phyloP scores from a whole-genome alignment of 768 basidiomycete species.

The Russula vinacea region DNA sequence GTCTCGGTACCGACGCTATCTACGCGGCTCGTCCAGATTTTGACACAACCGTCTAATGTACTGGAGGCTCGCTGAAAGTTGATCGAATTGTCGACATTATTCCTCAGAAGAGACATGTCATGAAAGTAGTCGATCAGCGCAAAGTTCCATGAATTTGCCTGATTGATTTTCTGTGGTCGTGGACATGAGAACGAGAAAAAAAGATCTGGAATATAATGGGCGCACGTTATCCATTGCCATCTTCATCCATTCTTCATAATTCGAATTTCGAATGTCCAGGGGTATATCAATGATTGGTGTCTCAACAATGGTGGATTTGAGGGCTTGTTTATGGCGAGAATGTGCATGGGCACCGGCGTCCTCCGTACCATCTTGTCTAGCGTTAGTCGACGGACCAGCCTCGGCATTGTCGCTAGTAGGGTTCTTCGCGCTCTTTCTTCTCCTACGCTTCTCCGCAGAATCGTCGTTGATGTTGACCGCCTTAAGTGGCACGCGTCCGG shows the following conservation, averaged over 20 bases:
- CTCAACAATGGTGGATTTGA: constrained; percentile 53
- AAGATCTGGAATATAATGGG: constrained; percentile 13
- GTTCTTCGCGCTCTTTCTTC: constrained; percentile 74
- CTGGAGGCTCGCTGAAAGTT: constrained; percentile 99
- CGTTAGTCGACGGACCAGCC: constrained; percentile 54
- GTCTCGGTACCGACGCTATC: constrained; percentile 97
- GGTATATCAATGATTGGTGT: constrained; percentile 59
- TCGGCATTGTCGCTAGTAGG: constrained; percentile 51
- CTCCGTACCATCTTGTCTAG: constrained; percentile 41
- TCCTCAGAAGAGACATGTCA: constrained; percentile 93
- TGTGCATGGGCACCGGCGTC: constrained; percentile 39
- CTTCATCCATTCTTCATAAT: constrained; percentile 99
- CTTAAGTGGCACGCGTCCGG: constrained; percentile 39
- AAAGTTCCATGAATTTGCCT: constrained; percentile 95
- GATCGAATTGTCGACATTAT: constrained; percentile 91
- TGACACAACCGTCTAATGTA: constrained; percentile 97
- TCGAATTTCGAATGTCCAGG: constrained; percentile 83
- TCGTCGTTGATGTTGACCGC: constrained; percentile 71
- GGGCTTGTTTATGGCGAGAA: constrained; percentile 54
- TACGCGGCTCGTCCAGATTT: constrained; percentile 98
- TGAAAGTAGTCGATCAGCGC: constrained; percentile 99
- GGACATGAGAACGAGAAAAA: constrained; percentile 22
- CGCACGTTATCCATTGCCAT: constrained; percentile 95
- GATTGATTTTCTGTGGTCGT: constrained; percentile 92
- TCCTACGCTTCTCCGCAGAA: constrained; percentile 76